Base-by-base conservation (phyloP, 306 rosid genomes). In the Abrus pulchellus region DNA sequence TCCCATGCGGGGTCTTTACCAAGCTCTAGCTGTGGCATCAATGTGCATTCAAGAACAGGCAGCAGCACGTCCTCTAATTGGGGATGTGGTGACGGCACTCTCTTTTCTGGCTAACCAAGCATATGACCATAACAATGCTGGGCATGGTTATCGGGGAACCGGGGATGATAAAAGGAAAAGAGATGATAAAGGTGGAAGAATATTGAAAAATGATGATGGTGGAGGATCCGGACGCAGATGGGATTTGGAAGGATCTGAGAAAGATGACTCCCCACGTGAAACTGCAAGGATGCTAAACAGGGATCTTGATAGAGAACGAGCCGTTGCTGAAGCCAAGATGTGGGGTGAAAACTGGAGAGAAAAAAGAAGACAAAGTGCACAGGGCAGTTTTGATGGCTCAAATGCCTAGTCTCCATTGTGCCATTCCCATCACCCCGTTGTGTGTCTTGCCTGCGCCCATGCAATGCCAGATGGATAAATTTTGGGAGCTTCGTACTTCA, bases 341-440 rank as follows among this genome's bases (percentile, higher is more conserved):
- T 94, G 98, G 98, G 98, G 98, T 68, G 98, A 94, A 89, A 94
- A 94, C 79, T 92, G 84, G 96, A 90, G 98, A 67, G 98, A 94
- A 63, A 92, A 94, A 76, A 85, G 98, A 82, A 85, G 97, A 62
- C 93, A 89, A 83, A 88, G 83, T 77, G 90, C 82, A 67, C 93
- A 90, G 75, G 96, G 93, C 49, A 94, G 91, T 87, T 94, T 92
- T 80, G 97, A 94, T 65, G 97, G 90, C 33, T 80, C 89, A 14
- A 90, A 85, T 32, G 81, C 85, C 32, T 90, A 88, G 79, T 62
- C 85, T 80, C 68, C 34, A 33, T n/a, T 29, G 69, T 61, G 76
- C 68, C 52, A 55, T 47, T 45, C 57, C 68, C 28, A 62, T 29
- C 36, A n/a, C 75, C 11, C 2, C 68, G 20, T 60, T 75, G 68